Conservation (phyloP, 1,284 basidiomycete species). For the Flammula alnicola region DNA sequence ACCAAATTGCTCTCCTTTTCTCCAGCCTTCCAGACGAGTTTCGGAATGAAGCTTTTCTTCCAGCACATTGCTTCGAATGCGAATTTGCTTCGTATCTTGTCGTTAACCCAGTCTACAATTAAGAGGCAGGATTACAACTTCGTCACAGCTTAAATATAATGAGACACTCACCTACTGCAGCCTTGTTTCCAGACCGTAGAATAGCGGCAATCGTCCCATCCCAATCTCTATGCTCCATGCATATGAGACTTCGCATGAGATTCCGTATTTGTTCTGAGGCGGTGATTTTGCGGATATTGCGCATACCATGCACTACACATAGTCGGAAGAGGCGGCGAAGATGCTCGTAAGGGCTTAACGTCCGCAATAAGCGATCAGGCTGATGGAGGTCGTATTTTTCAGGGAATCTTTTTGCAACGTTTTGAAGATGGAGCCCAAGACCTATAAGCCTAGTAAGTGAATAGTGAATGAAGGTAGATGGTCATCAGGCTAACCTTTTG, state of each 20-base stretch:
- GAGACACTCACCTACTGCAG: conserved; percentile 15
- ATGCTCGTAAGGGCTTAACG: conserved; percentile 29
- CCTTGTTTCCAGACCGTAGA: conserved; percentile 20
- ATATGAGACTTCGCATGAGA: conserved; percentile 29
- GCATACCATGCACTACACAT: conserved; percentile 24
- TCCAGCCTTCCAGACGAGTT: conserved; percentile 4
- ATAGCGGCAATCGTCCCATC: conserved; percentile 23
- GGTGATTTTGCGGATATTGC: conserved; percentile 21
- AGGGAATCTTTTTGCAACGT: conserved; percentile 13
- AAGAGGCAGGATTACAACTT: neutral
- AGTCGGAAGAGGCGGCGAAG: conserved; percentile 25
- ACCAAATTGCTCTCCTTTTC: conserved; percentile 10
- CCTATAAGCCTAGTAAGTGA: conserved; percentile 18
- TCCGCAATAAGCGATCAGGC: conserved; percentile 15
- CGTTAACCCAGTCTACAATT: conserved; percentile 13
- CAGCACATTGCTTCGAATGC: conserved; percentile 12
- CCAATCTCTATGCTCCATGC: conserved; percentile 25
- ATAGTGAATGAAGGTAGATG: neutral
- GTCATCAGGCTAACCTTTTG: conserved; percentile 25
- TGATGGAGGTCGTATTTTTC: conserved; percentile 13
- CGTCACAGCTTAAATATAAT: too few species aligned
- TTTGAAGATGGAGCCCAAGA: conserved; percentile 28
- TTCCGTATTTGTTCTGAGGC: conserved; percentile 17
- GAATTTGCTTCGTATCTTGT: conserved; percentile 13
- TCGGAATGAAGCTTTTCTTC: conserved; percentile 14